Evolutionary conservation across 306 rosid species (phyloP).

Genomic region (Calophaca sinica): DNA sequence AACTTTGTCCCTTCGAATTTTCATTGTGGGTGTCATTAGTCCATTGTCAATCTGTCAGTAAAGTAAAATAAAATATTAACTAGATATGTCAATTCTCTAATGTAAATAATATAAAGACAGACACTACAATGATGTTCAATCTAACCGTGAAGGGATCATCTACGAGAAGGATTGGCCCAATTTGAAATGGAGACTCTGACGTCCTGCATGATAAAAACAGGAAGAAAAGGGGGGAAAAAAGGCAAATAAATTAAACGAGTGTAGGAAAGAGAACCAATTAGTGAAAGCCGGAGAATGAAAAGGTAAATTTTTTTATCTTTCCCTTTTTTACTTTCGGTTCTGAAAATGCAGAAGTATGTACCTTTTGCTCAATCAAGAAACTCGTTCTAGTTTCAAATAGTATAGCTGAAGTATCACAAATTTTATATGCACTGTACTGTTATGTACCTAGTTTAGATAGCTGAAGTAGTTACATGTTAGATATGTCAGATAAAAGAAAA

Average conservation of each 20-base stretch:
- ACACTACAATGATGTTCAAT: constrained; percentile 1
- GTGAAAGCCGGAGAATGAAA: no score
- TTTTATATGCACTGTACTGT: not conserved
- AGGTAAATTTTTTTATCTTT: no score
- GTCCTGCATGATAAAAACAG: constrained; percentile 64
- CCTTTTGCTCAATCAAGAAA: no score
- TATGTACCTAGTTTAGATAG: no score
- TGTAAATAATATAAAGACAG: constrained; percentile 19
- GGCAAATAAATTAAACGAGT: no score
- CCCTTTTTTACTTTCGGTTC: no score
- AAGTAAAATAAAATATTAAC: constrained; percentile 42
- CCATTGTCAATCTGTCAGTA: constrained; percentile 81
- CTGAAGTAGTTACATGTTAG: no score
- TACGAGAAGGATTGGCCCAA: constrained; percentile 84
- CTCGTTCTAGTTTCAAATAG: no score
- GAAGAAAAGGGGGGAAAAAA: not conserved
- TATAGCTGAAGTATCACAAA: no score
- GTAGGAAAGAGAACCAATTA: no score
- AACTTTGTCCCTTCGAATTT: constrained; percentile 83
- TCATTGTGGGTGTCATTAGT: constrained; percentile 92
- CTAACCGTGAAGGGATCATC: constrained; percentile 88
- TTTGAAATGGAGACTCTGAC: constrained; percentile 73
- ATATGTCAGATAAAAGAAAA: no score
- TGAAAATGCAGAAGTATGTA: no score
- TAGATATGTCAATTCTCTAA: constrained; percentile 19